Evolutionary conservation across 495 filamentous ascomycete species (phyloP), one percentile per base, ranked within the genome.

Genomic region (Jackrogersella minutella): DNA sequence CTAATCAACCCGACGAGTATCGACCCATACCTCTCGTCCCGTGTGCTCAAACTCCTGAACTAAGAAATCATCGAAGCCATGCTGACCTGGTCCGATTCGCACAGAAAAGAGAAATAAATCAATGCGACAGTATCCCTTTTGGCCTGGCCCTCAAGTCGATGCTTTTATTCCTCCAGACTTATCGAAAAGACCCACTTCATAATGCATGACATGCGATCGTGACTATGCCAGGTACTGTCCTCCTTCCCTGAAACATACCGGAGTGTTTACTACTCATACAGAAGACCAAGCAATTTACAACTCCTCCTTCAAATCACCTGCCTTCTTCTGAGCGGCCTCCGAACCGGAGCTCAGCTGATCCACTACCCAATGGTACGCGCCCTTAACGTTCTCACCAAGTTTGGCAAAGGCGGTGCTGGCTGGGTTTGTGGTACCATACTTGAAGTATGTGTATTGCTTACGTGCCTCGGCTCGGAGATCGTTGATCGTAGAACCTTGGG

Each of bases 381-480:
- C 73, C 69, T 79, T 74, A 44, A 84, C 76, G 40, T 77, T 79
- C 44, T 86, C 82, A 65, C 82, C 76, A 51, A 92, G 52, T 75
- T 86, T 87, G 71, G 85, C 88, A 58, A 86, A 87, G 47, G 92
- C 77, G 3, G 87, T 90, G 24, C 81, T 84, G 56, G 83, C 78
- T 0, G 90, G 90, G 21, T 77, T 86, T 16, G 82, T 87, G 7
- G 90, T 91, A 52, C 91, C 91, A 70, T 93, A 92, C 74, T 83
- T 84, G 83, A 92, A 93, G 77, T 90, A 93, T 10, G 88, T 89
- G 7, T 83, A 82, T 57, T 92, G 87, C 67, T 87, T 88, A 51
- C 91, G 87, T 10, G 89, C 90, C 39, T 87, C 81, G 19, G 89
- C 86, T 36, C 81, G 83, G 44, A 91, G 79, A 66, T 90, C 81